Evolutionary conservation across 2,329 filamentous ascomycete species (phyloP), one percentile per base, ranked within the genome.

Genomic region (Xylariales sp.): DNA sequence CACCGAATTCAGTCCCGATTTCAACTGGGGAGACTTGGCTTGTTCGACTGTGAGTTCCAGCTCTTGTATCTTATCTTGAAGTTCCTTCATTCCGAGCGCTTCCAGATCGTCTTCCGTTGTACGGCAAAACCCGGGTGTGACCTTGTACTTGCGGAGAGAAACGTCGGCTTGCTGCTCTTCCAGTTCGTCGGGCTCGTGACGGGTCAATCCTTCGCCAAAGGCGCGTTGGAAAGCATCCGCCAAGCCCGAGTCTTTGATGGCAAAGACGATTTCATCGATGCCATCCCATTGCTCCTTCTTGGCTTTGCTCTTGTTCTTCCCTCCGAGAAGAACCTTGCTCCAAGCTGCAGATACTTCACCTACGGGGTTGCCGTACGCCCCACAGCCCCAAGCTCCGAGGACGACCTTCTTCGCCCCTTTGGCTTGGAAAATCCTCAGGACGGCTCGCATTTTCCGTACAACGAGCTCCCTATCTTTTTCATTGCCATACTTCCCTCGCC

Each of bases 351-450:
- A 78, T 21, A 84, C 61, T 55, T 83, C 77, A 2, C 60, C 60
- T 0, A 80, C 70, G 0, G 80, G 80, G 46, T 84, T 83, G 0
- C 76, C 78, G 43, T 81, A 79, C 0, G 76, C 76, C 3, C 80
- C 80, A 45, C 78, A 82, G 0, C 80, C 80, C 78, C 79, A 83
- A 0, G 80, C 78, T 0, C 80, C 80, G 0, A 84, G 62, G 0
- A 84, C 73, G 0, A 83, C 50, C 42, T 62, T 70, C 27, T 60
- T 64, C 4, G 65, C 64, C 0, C 72, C 70, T 43, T 68, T 70
- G 1, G 60, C 52, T 7, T 64, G 56, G 3, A 68, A 64, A 4
- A 82, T 70, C 2, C 77, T 65, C 56, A 84, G 52, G 2, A 82
- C 76, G 5, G 66, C 68, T 19, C 66, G 65, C 70, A 84, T 82